phyloP scores from a whole-genome alignment of 2,329 filamentous ascomycete species.

The Aureobasidium leucospermi region DNA sequence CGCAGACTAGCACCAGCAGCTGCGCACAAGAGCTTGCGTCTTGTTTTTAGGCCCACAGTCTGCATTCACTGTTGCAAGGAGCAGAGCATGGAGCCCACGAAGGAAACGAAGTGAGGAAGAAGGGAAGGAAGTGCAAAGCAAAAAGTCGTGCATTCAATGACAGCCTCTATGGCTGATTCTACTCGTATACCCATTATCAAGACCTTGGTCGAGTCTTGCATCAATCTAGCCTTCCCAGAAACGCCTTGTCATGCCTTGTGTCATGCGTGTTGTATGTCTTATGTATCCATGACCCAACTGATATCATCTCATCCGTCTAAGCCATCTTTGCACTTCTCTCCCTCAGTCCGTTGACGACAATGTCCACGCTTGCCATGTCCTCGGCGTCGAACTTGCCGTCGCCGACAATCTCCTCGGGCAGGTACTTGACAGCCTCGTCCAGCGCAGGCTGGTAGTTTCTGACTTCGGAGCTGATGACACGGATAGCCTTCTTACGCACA shows the following conservation, averaged over 20 bases:
- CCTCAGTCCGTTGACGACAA: constrained; percentile 27
- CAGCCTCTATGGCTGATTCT: neutral
- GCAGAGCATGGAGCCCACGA: neutral
- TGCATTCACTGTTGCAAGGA: no score
- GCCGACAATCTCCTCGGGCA: constrained; percentile 54
- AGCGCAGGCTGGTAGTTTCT: constrained; percentile 81
- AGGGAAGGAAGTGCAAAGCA: neutral
- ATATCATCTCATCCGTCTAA: neutral
- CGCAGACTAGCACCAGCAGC: no score
- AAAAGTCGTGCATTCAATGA: neutral
- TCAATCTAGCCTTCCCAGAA: neutral
- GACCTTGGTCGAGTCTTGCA: neutral
- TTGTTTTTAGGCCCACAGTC: no score
- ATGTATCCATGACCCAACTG: neutral
- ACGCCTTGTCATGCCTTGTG: neutral
- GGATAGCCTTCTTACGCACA: constrained; percentile 79
- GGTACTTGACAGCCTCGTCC: constrained; percentile 57
- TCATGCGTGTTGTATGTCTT: neutral
- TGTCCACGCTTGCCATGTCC: constrained; percentile 81
- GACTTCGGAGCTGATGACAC: constrained; percentile 76
- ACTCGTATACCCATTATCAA: neutral
- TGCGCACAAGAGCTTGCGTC: no score
- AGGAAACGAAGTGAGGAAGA: no score
- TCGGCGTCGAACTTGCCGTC: constrained; percentile 61
- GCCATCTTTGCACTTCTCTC: constrained; percentile 16